Evolutionary conservation across 2,329 filamentous ascomycete genomes (phyloP), one percentile per base, ranked within the genome.

Genomic region (Onygenales sp.): DNA sequence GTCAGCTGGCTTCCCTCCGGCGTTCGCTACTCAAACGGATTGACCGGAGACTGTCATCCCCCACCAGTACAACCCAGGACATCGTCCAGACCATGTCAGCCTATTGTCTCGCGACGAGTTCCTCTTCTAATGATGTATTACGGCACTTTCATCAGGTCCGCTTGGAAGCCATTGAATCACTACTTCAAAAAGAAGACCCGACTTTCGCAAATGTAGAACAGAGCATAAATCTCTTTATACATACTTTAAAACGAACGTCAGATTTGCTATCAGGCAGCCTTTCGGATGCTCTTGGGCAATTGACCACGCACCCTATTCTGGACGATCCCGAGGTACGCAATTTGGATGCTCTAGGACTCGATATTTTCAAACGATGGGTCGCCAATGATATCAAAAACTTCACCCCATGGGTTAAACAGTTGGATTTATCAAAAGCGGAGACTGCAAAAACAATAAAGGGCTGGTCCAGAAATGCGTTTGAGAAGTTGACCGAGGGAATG

Each of bases 381-480:
- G 80, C 86, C 14, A 83, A 90, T 6, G 88, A 94, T 56, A 87
- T 95, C 42, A 82, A 81, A 46, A 86, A 86, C 58, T 96, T 94
- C 65, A 92, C 84, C 0, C 91, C 91, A 0, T 95, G 89, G 72
- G 87, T 94, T 37, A 83, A 87, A 33, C 84, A 94, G 61, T 88
- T 91, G 59, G 87, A 93, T 59, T 68, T 88, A 4, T 79, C 83
- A 27, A 81, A 78, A 17, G 70, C 74, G 27, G 78, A 83, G 56
- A 80, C 81, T 0, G 76, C 78, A 42, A 78, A 81, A 2, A 81
- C 81, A 67, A 75, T 88, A 11, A 77, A 76, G 21, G 66, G 65
- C 32, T 91, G 87, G 86, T 82, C 83, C 0, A 75, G 75, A 49
- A 76, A 77, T 49, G 83, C 82, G 1, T 79, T 81, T 14, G 71